phyloP scores from a whole-genome alignment of 495 filamentous ascomycete species.

The Annulohypoxylon bovei region DNA sequence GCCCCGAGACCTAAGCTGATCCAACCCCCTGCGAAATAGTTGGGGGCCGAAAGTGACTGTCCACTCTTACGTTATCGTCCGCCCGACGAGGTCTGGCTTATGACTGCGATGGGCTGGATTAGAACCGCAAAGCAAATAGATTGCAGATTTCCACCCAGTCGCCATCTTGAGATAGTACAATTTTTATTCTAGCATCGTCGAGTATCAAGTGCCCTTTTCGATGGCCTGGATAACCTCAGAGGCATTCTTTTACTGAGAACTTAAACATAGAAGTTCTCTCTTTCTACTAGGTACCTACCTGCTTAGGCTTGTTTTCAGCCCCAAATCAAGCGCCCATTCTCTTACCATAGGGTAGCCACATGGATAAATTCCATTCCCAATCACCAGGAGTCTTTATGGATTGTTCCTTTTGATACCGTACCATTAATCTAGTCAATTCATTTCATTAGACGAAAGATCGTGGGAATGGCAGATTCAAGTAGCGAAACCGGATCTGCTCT shows the following conservation, averaged over 20 bases:
- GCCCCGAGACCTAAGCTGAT: not conserved
- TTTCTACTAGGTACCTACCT: not conserved
- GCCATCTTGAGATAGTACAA: not conserved
- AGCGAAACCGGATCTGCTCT: not conserved
- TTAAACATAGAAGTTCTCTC: not conserved
- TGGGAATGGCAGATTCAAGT: not conserved
- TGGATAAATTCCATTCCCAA: not conserved
- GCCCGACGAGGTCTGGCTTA: not conserved
- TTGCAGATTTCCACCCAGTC: not conserved
- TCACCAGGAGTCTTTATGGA: not conserved
- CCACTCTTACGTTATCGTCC: no score
- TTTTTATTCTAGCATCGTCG: not conserved
- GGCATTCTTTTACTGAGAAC: not conserved
- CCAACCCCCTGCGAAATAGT: not conserved
- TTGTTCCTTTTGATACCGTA: no score
- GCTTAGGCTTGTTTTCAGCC: not conserved
- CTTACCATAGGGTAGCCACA: not conserved
- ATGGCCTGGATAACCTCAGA: not conserved
- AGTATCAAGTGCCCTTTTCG: not conserved
- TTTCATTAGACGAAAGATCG: constrained; percentile 1
- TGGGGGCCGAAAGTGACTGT: constrained; percentile 11
- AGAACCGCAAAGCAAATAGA: not conserved
- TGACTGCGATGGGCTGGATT: not conserved
- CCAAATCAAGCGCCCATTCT: not conserved
- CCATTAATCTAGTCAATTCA: not conserved